Percentiles rank a stretch among this genome's conserved stretches.
Conservation (phyloP, 352 stramenopile species). For the Pythium phragmiticola region DNA sequence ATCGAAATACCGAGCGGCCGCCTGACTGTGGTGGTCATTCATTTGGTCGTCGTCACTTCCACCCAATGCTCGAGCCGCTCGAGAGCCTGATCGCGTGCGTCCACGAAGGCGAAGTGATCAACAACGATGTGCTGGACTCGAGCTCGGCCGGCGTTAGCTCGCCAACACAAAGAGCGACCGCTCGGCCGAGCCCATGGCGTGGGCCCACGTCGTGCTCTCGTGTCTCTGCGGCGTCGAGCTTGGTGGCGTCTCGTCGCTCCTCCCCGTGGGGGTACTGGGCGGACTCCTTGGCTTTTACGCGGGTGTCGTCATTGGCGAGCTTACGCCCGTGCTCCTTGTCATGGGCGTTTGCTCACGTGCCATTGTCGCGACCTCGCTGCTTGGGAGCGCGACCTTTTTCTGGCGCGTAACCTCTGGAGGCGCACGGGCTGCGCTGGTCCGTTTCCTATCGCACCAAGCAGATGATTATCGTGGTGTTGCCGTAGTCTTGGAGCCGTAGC, state of each 20-base stretch:
- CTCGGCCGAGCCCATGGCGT: constrained; percentile 41
- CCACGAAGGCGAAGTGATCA: too few relatives aligned
- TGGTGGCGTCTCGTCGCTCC: constrained; percentile 59
- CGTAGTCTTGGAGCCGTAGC: too few relatives aligned
- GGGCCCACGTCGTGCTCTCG: constrained; percentile 66
- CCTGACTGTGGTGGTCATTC: constrained; percentile 17
- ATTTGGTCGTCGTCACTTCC: constrained; percentile 40
- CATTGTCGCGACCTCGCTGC: constrained; percentile 61
- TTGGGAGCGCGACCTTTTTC: constrained; percentile 65
- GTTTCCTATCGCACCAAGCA: too few relatives aligned
- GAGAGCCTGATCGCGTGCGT: too few relatives aligned
- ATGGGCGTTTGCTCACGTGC: constrained; percentile 41
- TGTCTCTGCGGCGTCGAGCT: constrained; percentile 73
- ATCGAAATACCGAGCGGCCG: constrained; percentile 35
- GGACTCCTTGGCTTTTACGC: constrained; percentile 68
- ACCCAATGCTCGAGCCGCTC: background rate
- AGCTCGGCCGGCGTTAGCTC: too few relatives aligned
- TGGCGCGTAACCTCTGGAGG: constrained; percentile 62
- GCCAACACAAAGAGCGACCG: background rate
- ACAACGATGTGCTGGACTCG: too few relatives aligned
- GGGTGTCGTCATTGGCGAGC: constrained; percentile 61
- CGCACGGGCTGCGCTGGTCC: constrained; percentile 43
- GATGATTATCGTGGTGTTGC: too few relatives aligned
- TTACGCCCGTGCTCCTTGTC: constrained; percentile 47
- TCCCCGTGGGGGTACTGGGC: constrained; percentile 55